Conservation (phyloP, 1,139 yeast species). For the Yamadazyma blattariae region DNA sequence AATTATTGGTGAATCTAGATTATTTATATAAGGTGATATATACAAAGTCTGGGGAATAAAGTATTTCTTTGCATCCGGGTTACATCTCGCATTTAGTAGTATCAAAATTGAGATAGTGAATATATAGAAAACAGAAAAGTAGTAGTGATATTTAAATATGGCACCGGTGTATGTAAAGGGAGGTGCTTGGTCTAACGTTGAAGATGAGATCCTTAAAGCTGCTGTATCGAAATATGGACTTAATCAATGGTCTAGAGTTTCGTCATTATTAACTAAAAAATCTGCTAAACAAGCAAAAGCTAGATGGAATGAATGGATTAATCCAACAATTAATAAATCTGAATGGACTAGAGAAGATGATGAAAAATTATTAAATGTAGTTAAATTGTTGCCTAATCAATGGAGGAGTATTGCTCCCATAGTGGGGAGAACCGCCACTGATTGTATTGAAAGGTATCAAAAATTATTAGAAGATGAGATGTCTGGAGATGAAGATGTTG, state of each 20-base stretch:
- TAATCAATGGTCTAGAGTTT: conserved; percentile 92
- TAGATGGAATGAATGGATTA: conserved; percentile 88
- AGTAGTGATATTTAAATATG: too few relatives aligned
- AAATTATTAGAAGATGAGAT: conserved; percentile 59
- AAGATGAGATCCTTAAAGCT: conserved; percentile 85
- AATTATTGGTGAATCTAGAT: too few relatives aligned
- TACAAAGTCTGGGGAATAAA: too few relatives aligned
- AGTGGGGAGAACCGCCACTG: conserved; percentile 82
- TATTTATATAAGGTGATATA: too few relatives aligned
- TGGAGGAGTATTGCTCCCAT: conserved; percentile 88
- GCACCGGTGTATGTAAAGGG: conserved; percentile 82
- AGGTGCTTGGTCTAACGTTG: conserved; percentile 88
- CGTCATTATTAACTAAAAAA: conserved; percentile 80
- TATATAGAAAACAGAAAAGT: too few relatives aligned
- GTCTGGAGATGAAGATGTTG: conserved; percentile 24
- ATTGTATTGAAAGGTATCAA: conserved; percentile 86
- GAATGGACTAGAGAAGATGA: conserved; percentile 83
- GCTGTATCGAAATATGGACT: conserved; percentile 92
- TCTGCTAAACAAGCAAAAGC: conserved; percentile 92
- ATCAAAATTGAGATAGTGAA: too few relatives aligned
- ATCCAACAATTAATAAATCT: conserved; percentile 62
- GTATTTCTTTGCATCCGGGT: too few relatives aligned
- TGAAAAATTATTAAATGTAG: conserved; percentile 62
- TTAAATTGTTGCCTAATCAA: conserved; percentile 79
- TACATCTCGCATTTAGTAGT: too few relatives aligned